These are phyloP conservation scores for Phytophthora macrochlamydospora DNA, from an alignment of 352 stramenopile species.

Conservation along the genomic window DNA sequence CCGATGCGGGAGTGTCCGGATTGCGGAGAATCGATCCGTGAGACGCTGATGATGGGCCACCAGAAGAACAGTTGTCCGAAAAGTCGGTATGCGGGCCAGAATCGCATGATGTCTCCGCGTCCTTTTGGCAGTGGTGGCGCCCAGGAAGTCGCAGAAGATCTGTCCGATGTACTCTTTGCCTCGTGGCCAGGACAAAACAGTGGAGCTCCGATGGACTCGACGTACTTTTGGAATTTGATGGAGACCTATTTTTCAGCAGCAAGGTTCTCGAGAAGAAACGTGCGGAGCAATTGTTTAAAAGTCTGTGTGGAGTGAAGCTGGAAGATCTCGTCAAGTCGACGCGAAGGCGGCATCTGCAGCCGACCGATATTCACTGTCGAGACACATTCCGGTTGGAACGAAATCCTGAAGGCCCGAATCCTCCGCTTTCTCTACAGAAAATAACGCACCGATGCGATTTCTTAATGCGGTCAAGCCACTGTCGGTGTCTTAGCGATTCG, in stretches of 20 bases:
- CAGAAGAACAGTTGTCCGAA: conserved; percentile 62
- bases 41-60: conserved; percentile 73
- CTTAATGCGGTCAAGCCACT: conserved; percentile 75
- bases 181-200: conserved; percentile 79
- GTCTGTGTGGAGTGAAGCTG: conserved; percentile 66
- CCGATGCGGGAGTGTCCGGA: conserved; percentile 61
- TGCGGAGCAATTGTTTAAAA: conserved; percentile 74
- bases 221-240: conserved; percentile 80
- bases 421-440: conserved; percentile 51
- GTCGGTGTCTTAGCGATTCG: conserved; percentile 62
- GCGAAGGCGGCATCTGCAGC: conserved; percentile 25
- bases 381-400: conserved; percentile 72
- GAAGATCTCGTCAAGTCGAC: conserved; percentile 64
- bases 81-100: conserved; percentile 29
- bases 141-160: conserved; percentile 42
- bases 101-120: conserved; percentile 25
- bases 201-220: conserved; percentile 74
- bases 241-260: conserved; percentile 66
- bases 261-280: conserved; percentile 69
- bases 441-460: conserved; percentile 80
- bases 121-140: conserved; percentile 18
- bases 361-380: conserved; percentile 60
- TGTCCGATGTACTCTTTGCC: conserved; percentile 80
- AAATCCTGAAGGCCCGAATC: conserved; percentile 24
- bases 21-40: conserved; percentile 63